phyloP scores from a whole-genome alignment of 2,329 filamentous ascomycete species.

The Colletotrichum horii region DNA sequence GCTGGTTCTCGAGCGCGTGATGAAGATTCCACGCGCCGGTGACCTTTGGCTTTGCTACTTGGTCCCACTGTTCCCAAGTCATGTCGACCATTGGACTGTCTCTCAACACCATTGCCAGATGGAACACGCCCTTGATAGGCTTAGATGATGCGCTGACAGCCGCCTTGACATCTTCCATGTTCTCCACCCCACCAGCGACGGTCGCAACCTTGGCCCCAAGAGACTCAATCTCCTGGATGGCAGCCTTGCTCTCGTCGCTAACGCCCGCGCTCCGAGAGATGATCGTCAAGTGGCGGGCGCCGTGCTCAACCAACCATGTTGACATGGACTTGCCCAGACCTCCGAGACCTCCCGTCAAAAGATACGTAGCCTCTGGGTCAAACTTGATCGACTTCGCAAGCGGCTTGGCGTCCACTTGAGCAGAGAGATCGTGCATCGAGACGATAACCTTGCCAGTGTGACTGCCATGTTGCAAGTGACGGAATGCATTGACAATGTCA shows the following conservation, averaged over 20 bases:
- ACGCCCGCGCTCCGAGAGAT: constrained; percentile 18
- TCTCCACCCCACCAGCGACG: not conserved
- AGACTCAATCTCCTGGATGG: constrained; percentile 22
- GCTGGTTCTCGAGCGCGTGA: not conserved
- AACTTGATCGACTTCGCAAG: not conserved
- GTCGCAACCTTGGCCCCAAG: not conserved
- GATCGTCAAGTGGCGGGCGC: constrained; percentile 25
- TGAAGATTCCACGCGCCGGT: not conserved
- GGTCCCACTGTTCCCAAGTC: not conserved
- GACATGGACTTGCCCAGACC: not conserved
- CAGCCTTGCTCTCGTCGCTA: not conserved
- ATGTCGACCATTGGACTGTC: not conserved
- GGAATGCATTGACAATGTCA: constrained; percentile 42
- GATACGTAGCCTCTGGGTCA: not conserved
- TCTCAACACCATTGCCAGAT: not conserved
- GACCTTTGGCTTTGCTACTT: not conserved
- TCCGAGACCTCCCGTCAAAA: not conserved
- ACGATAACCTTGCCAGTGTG: constrained; percentile 52
- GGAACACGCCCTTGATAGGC: constrained; percentile 39
- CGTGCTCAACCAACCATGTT: not conserved
- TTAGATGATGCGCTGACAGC: constrained; percentile 10
- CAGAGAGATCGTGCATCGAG: constrained; percentile 4
- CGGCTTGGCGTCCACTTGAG: not conserved
- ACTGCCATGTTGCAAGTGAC: constrained; percentile 45
- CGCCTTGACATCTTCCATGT: constrained; percentile 21